Conservation (phyloP, 257 asterid species). For the Prunella vulgaris region DNA sequence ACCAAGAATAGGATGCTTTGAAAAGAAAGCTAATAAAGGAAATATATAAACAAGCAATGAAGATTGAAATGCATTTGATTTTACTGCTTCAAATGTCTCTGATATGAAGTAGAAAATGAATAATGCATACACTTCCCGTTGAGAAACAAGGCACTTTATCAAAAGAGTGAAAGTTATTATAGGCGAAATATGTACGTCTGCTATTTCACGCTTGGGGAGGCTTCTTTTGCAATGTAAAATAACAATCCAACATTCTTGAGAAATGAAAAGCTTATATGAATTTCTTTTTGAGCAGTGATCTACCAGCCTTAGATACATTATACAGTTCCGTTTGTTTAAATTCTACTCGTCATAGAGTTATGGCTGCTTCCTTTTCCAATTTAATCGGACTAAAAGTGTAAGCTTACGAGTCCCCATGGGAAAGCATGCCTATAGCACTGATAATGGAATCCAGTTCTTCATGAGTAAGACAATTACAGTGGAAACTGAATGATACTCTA, state of each 20-base stretch:
- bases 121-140: neutral
- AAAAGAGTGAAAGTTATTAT: neutral
- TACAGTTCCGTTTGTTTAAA: neutral
- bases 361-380: too few relatives aligned
- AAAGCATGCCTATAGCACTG: neutral
- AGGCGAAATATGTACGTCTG: neutral
- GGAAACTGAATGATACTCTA: neutral
- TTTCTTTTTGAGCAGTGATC: neutral
- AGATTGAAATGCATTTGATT: slow-evolving; percentile 6
- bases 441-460: neutral
- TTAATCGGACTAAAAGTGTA: neutral
- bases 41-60: neutral
- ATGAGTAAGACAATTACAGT: neutral
- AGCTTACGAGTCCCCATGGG: neutral
- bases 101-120: neutral
- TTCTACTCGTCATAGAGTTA: neutral
- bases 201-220: neutral
- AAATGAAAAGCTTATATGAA: neutral
- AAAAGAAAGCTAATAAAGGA: neutral
- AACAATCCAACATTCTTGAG: neutral
- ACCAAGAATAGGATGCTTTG: neutral
- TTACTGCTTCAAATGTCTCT: neutral
- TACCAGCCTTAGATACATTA: neutral
- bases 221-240: neutral
- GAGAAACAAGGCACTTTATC: neutral